Conservation (phyloP, 2,329 filamentous ascomycete genomes). For the Emydomyces testavorans region DNA sequence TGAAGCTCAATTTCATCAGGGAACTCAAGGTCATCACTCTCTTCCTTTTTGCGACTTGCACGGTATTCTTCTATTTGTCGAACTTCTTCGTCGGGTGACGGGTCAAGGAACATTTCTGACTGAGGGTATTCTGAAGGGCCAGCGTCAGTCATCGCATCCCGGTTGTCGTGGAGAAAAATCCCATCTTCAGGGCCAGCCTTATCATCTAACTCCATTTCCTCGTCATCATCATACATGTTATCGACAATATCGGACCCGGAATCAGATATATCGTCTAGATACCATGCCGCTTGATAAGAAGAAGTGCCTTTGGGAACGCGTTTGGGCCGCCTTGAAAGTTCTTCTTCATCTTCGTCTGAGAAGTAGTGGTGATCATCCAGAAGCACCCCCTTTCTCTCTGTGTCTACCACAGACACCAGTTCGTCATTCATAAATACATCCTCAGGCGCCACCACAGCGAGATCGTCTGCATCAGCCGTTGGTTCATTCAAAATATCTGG, state of each 20-base stretch:
- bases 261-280: slow-evolving; percentile 67
- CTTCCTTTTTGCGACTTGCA: slow-evolving; percentile 63
- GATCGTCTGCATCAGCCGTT: slow-evolving; percentile 67
- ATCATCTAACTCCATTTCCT: slow-evolving; percentile 43
- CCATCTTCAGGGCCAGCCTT: slow-evolving; percentile 66
- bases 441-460: slow-evolving; percentile 76
- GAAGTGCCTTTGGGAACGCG: slow-evolving; percentile 83
- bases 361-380: slow-evolving; percentile 98
- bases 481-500: slow-evolving; percentile 55
- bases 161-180: slow-evolving; percentile 42
- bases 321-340: slow-evolving; percentile 52
- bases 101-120: slow-evolving; percentile 81
- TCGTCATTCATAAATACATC: slow-evolving; percentile 67
- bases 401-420: slow-evolving; percentile 40
- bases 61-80: slow-evolving; percentile 73
- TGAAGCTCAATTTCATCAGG: slow-evolving; percentile 94
- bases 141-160: slow-evolving; percentile 56
- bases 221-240: slow-evolving; percentile 52
- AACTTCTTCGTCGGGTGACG: slow-evolving; percentile 69
- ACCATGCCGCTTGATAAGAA: slow-evolving; percentile 90
- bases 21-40: slow-evolving; percentile 84
- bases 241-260: slow-evolving; percentile 76
- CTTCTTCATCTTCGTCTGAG: slow-evolving; percentile 71
- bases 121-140: slow-evolving; percentile 83
- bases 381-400: slow-evolving; percentile 70